Conservation (phyloP, 805 yeast species). For the Wickerhamiella slavikovae region DNA sequence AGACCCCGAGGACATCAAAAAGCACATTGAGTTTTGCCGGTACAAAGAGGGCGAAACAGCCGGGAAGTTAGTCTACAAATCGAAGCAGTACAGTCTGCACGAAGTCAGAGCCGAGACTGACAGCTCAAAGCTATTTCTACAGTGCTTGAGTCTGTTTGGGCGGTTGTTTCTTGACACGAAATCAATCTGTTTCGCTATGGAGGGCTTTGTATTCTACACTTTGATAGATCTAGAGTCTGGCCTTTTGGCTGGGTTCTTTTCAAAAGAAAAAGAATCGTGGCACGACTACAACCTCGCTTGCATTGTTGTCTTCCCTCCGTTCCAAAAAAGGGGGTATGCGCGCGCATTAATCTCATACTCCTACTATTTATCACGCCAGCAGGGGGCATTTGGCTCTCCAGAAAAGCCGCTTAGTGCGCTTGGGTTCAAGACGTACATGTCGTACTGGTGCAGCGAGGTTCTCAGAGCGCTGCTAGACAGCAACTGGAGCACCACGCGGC, state of each 20-base stretch:
- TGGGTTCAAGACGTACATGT: conserved; percentile 52
- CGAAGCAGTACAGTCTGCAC: conserved; percentile 33
- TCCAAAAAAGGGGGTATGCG: conserved; percentile 61
- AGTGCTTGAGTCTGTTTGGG: conserved; percentile 65
- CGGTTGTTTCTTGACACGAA: conserved; percentile 79
- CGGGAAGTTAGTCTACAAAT: conserved; percentile 53
- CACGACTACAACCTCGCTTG: conserved; percentile 80
- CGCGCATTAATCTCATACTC: conserved; percentile 65
- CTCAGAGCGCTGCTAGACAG: conserved; percentile 13
- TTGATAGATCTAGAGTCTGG: conserved; percentile 13
- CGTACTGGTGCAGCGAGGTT: conserved; percentile 50
- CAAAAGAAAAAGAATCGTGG: conserved; percentile 60
- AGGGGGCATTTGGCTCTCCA: conserved; percentile 60
- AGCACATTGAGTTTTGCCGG: conserved; percentile 24
- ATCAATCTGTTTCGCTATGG: conserved; percentile 64
- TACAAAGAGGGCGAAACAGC: conserved; percentile 17
- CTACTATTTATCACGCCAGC: conserved; percentile 48
- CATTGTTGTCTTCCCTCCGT: conserved; percentile 80
- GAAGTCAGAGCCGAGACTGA: conserved; percentile 47
- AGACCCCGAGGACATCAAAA: conserved; percentile 21
- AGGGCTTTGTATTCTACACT: conserved; percentile 61
- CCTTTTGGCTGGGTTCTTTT: conserved; percentile 73
- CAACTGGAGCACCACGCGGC: conserved; percentile 1
- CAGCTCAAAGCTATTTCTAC: conserved; percentile 37
- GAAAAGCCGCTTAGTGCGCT: conserved; percentile 75